Conservation (phyloP, 257 asterid species). For the Pogostemon cablin region DNA sequence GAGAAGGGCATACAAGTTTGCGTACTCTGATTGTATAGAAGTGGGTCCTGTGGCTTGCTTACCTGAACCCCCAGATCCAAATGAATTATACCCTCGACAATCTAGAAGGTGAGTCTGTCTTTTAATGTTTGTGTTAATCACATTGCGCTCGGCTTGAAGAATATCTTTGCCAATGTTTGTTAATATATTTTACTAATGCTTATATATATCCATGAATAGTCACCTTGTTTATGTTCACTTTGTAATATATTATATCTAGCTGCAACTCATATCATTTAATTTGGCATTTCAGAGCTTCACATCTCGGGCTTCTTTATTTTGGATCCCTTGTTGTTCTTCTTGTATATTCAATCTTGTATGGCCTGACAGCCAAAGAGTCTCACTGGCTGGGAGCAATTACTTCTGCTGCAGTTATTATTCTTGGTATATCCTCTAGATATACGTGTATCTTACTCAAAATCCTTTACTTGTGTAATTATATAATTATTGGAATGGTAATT, state of each 20-base stretch:
- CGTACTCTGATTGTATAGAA: slow-evolving; percentile 96
- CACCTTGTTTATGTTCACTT: slow-evolving; percentile 12
- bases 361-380: slow-evolving; percentile 97
- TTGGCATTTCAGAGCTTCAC: slow-evolving; percentile 77
- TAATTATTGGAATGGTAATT: slow-evolving; percentile 26
- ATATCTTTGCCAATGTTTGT: slow-evolving; percentile 5
- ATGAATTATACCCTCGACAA: slow-evolving; percentile 92
- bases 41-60: slow-evolving; percentile 96
- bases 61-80: slow-evolving; percentile 98
- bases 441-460: slow-evolving; percentile 20
- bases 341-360: slow-evolving; percentile 91
- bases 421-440: slow-evolving; percentile 57
- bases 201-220: slow-evolving; percentile 1
- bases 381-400: slow-evolving; percentile 99
- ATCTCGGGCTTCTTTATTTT: slow-evolving; percentile 95
- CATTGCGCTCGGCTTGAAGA: neutral
- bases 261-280: slow-evolving; percentile 23
- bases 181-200: neutral
- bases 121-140: slow-evolving; percentile 28
- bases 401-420: slow-evolving; percentile 91
- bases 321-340: slow-evolving; percentile 90
- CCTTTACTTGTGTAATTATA: slow-evolving; percentile 11
- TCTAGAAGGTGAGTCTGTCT: slow-evolving; percentile 69
- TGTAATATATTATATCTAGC: slow-evolving; percentile 15
- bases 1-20: slow-evolving; percentile 94